Percentiles rank a stretch among this genome's conserved stretches.
Evolutionary conservation across 2,329 filamentous ascomycete genomes (phyloP).

Genomic region (Aspergillus bombycis): DNA sequence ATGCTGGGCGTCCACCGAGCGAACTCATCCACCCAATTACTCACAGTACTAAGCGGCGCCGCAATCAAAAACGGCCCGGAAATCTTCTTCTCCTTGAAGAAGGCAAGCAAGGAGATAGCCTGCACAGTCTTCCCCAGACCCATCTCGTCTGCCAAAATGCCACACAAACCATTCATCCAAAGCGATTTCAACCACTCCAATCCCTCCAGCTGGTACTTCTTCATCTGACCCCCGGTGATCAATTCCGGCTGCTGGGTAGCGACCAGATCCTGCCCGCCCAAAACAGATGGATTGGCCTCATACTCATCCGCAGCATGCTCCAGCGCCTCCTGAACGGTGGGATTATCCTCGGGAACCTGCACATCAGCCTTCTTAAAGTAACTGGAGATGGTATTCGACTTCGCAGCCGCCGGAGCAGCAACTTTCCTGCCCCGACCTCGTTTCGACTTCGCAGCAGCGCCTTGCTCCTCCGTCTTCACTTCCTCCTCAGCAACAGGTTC

Average conservation of each 20-base stretch:
- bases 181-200: constrained; percentile 85
- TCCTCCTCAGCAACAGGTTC: constrained; percentile 18
- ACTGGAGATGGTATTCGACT: constrained; percentile 55
- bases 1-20: constrained; percentile 86
- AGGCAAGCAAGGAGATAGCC: constrained; percentile 83
- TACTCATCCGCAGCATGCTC: constrained; percentile 62
- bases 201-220: constrained; percentile 91
- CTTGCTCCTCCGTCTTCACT: constrained; percentile 23
- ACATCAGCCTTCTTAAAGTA: constrained; percentile 65
- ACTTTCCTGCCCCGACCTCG: constrained; percentile 33
- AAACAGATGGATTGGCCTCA: constrained; percentile 60
- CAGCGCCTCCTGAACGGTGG: constrained; percentile 60
- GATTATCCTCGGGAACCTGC: constrained; percentile 55
- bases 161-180: constrained; percentile 89
- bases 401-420: constrained; percentile 19
- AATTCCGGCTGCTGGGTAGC: constrained; percentile 85
- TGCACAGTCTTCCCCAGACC: constrained; percentile 91
- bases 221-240: constrained; percentile 86
- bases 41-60: constrained; percentile 85
- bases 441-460: constrained; percentile 25
- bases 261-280: constrained; percentile 69
- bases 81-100: constrained; percentile 81
- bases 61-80: constrained; percentile 91
- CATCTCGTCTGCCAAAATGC: constrained; percentile 94
- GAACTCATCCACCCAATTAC: constrained; percentile 96